These are phyloP conservation scores for Fusarium hostae DNA, from an alignment of 2,329 filamentous ascomycete species.

Conservation along the genomic window DNA sequence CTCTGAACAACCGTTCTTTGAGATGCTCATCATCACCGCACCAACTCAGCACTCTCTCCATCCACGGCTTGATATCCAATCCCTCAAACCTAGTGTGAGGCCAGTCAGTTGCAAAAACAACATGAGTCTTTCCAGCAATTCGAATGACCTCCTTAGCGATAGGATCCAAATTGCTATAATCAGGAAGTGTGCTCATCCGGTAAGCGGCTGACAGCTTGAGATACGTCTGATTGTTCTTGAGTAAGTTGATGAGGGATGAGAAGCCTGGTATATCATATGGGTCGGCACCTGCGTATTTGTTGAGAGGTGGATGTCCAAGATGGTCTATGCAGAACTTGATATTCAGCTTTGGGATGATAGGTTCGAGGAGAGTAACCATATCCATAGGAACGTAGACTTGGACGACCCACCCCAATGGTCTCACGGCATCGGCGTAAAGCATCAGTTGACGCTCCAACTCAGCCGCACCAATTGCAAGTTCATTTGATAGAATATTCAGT, in stretches of 20 bases:
- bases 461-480: slow-evolving; percentile 51
- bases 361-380: slow-evolving; percentile 59
- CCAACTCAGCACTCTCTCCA: slow-evolving; percentile 64
- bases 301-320: slow-evolving; percentile 62
- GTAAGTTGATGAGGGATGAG: slow-evolving; percentile 56
- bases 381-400: slow-evolving; percentile 68
- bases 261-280: slow-evolving; percentile 43
- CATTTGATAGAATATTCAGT: slow-evolving; percentile 67
- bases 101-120: slow-evolving; percentile 72
- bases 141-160: slow-evolving; percentile 61
- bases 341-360: slow-evolving; percentile 59
- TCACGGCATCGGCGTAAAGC: slow-evolving; percentile 61
- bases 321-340: slow-evolving; percentile 70
- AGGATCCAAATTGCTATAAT: slow-evolving; percentile 58
- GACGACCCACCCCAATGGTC: slow-evolving; percentile 65
- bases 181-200: slow-evolving; percentile 58
- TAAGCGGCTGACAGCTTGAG: slow-evolving; percentile 70
- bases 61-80: slow-evolving; percentile 59
- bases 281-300: slow-evolving; percentile 32
- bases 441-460: slow-evolving; percentile 57
- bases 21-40: slow-evolving; percentile 58
- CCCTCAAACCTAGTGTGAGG: slow-evolving; percentile 71
- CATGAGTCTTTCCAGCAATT: slow-evolving; percentile 52
- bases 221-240: slow-evolving; percentile 61
- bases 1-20: slow-evolving; percentile 62